Conservation (phyloP, 2,329 filamentous ascomycete genomes). For the Aspergillus luchuensis region DNA sequence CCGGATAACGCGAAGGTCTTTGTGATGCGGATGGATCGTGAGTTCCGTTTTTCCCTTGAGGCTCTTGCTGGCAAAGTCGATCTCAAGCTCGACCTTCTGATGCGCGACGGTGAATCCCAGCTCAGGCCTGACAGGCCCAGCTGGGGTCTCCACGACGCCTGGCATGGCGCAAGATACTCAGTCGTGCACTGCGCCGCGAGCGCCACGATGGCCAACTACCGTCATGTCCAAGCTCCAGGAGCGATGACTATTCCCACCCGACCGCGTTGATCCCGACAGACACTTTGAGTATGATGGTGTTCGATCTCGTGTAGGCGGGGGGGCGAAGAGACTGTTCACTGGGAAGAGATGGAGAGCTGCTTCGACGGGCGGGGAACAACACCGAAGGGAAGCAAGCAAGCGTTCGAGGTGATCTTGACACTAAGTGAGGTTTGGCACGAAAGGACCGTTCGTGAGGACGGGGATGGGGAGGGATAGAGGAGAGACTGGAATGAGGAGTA, state of each 20-base stretch:
- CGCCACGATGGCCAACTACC: conserved; percentile 39
- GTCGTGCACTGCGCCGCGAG: conserved; percentile 40
- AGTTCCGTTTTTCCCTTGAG: conserved; percentile 81
- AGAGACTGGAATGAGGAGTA: neutral
- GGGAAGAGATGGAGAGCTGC: neutral
- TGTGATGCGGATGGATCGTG: conserved; percentile 67
- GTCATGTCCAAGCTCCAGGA: conserved; percentile 40
- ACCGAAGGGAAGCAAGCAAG: neutral
- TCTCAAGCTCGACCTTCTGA: conserved; percentile 85
- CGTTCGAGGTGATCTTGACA: neutral
- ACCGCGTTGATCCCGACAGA: neutral
- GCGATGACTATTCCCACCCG: conserved; percentile 8
- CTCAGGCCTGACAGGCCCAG: conserved; percentile 32
- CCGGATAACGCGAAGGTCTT: conserved; percentile 57
- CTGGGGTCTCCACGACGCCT: conserved; percentile 40
- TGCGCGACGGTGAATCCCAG: conserved; percentile 66
- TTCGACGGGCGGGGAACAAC: conserved; percentile 1
- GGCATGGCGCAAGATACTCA: conserved; percentile 43
- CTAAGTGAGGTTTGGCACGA: neutral
- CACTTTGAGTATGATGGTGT: neutral
- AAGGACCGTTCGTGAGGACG: neutral
- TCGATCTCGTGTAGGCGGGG: neutral
- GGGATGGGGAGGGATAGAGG: conserved; percentile 5
- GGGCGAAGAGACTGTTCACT: neutral
- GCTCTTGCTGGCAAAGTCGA: conserved; percentile 77